phyloP scores from a whole-genome alignment of 305 asterid species.

The Fraxinus nigra region DNA sequence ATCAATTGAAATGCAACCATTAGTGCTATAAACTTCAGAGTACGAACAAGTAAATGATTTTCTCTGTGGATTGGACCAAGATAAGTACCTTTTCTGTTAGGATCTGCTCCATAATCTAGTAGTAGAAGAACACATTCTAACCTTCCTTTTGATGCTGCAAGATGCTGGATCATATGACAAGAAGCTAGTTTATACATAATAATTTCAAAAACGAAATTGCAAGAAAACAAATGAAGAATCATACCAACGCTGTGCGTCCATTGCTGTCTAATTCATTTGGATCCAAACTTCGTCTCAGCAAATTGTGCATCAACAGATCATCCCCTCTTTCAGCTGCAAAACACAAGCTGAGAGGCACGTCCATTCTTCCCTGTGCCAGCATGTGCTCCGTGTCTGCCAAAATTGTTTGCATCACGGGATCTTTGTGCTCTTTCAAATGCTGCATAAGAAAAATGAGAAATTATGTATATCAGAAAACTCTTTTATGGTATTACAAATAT shows the following conservation, averaged over 20 bases:
- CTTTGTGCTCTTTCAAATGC: conserved; percentile 59
- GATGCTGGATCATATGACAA: conserved; percentile 45
- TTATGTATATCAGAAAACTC: neutral
- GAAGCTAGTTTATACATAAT: conserved; percentile 9
- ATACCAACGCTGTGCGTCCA: conserved; percentile 71
- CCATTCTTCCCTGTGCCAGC: conserved; percentile 78
- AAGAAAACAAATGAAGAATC: conserved; percentile 5
- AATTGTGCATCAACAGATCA: conserved; percentile 55
- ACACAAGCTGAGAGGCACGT: conserved; percentile 76
- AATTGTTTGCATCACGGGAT: conserved; percentile 52
- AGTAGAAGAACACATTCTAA: conserved; percentile 57
- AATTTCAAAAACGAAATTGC: neutral
- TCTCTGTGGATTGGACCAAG: neutral
- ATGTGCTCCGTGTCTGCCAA: conserved; percentile 58
- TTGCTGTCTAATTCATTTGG: conserved; percentile 61
- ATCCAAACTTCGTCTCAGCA: conserved; percentile 64
- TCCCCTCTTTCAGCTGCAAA: conserved; percentile 82
- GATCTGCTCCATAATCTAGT: conserved; percentile 65
- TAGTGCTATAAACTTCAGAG: neutral
- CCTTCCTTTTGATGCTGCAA: conserved; percentile 59
- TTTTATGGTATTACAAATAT: neutral
- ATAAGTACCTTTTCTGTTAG: conserved; percentile 57
- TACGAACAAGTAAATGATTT: neutral
- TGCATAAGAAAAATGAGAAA: conserved; percentile 28
- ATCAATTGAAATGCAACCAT: neutral